Evolutionary conservation across 495 filamentous ascomycete genomes (phyloP), one percentile per base, ranked within the genome.

Genomic region (Articulospora tetracladia): DNA sequence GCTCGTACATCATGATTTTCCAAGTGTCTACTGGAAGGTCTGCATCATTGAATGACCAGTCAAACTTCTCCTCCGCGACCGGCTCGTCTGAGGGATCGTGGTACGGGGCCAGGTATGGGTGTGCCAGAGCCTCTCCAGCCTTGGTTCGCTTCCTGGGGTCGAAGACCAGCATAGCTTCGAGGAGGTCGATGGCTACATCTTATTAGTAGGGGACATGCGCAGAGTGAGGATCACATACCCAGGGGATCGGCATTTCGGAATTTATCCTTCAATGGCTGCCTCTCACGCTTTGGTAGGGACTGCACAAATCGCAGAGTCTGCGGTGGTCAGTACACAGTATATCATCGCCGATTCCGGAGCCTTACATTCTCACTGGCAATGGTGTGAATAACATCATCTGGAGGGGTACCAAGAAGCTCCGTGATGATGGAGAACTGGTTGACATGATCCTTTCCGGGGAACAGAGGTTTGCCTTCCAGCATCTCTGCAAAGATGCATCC

Each of bases 371-470:
- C 94, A 66, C 93, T 97, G 70, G 94, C 95, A 69, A 98, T 98
- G 13, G 92, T 97, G 74, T 95, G 86, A 68, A 98, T 97, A 68
- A 98, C 94, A 83, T 98, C 94, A 70, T 97, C 92, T 28, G 94
- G 94, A 13, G 94, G 94, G n/a, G 95, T 98, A 53, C 94, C 94
- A 34, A 98, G 82, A 55, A 98, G 84, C 73, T 98, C 94, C 7
- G 94, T 98, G 72, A 98, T 98, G 77, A 98, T 98, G 30, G 93
- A 97, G 75, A 98, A 98, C 71, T 98, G 94, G 73, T 98, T 95
- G 73, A 98, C 94, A 72, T 98, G 94, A 71, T 98, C 94, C 76
- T 98, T 98, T 72, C 94, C 94, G 0, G 95, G 94, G 82, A 98
- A 98, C 3, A 98, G 78, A 34, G 94, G 94, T 78, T 98, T 98